phyloP scores from a whole-genome alignment of 306 rosid genomes.

The Acacia confusa region DNA sequence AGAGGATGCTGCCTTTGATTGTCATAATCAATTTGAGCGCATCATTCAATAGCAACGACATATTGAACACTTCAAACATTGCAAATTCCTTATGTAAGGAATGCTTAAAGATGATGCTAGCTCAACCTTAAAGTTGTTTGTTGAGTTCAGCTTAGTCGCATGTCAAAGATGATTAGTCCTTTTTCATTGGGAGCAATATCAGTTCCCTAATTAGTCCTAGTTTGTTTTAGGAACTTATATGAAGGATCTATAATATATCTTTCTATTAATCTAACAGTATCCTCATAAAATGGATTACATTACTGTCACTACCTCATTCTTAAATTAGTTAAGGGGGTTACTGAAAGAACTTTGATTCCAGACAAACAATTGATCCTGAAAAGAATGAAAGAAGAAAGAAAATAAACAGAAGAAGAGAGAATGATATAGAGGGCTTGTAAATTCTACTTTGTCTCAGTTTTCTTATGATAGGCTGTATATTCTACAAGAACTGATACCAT shows the following conservation, averaged over 20 bases:
- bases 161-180: constrained; percentile 1
- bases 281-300: background rate
- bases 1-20: constrained; percentile 17
- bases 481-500: background rate
- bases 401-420: background rate
- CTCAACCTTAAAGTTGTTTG: constrained; percentile 24
- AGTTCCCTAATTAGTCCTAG: background rate
- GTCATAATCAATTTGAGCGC: constrained; percentile 17
- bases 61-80: constrained; percentile 11
- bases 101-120: constrained; percentile 18
- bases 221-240: background rate
- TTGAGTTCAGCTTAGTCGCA: constrained; percentile 23
- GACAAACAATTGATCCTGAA: background rate
- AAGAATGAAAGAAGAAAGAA: background rate
- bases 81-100: constrained; percentile 23
- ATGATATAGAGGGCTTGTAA: background rate
- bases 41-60: background rate
- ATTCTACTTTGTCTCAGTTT: background rate
- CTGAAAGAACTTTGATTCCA: background rate
- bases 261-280: background rate
- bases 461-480: background rate
- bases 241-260: background rate
- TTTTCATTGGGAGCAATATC: background rate
- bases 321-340: background rate
- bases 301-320: background rate